Evolutionary conservation across 306 rosid species (phyloP).

Genomic region (Inga oerstediana): DNA sequence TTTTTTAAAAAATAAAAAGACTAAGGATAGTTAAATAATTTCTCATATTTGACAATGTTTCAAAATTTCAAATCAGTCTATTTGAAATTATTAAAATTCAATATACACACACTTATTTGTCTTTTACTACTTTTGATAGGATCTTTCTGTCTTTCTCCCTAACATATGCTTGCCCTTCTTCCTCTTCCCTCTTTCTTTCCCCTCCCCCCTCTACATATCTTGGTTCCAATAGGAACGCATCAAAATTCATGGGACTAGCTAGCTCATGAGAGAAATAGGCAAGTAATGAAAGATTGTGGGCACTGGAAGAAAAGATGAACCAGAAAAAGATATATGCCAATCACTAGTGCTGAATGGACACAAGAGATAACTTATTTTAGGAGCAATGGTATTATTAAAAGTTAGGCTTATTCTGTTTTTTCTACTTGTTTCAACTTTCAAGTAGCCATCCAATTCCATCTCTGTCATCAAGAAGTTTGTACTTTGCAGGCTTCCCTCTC

Average conservation of each 20-base stretch:
- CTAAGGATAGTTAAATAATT: no score
- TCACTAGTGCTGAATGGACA: neutral
- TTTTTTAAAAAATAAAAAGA: no score
- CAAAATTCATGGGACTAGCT: neutral
- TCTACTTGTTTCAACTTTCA: neutral
- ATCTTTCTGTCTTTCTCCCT: no score
- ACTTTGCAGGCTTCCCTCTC: neutral
- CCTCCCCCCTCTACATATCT: neutral
- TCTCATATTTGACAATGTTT: no score
- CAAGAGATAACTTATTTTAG: neutral
- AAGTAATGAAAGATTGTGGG: neutral
- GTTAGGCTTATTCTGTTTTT: conserved; percentile 1
- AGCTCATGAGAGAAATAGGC: neutral
- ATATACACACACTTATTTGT: no score
- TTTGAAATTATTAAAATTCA: no score
- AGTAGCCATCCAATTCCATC: neutral
- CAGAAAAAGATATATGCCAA: neutral
- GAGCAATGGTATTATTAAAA: neutral
- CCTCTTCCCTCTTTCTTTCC: no score
- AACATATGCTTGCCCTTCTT: no score
- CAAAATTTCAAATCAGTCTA: no score
- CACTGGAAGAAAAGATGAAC: neutral
- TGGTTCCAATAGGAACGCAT: neutral
- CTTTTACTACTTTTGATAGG: no score
- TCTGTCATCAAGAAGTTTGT: neutral